Percentiles rank a stretch among this genome's conserved stretches.
Evolutionary conservation across 176 grass and related monocot species (phyloP).

Genomic region (Oryza glumipatula): DNA sequence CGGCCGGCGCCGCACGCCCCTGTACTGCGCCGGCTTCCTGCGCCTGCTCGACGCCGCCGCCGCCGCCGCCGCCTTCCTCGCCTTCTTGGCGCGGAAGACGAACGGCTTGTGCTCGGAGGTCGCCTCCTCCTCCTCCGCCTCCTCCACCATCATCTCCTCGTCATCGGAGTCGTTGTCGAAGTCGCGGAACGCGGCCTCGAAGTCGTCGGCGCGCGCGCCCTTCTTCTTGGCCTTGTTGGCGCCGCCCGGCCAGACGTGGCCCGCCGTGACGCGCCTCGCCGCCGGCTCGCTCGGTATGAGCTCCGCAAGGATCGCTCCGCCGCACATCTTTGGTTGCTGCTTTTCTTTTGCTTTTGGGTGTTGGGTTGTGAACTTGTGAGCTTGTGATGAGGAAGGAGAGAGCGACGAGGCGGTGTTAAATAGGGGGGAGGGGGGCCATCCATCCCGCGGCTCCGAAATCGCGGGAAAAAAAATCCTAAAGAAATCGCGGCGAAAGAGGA

Average conservation of each 20-base stretch:
- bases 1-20: slow-evolving; percentile 71
- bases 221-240: not conserved
- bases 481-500: not conserved
- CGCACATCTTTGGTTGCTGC: slow-evolving; percentile 55
- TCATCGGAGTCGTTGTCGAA: slow-evolving; percentile 57
- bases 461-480: slow-evolving; percentile 4
- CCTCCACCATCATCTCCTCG: slow-evolving; percentile 24
- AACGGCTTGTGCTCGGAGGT: slow-evolving; percentile 44
- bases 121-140: slow-evolving; percentile 33
- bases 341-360: not conserved
- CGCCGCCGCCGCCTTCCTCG: not conserved
- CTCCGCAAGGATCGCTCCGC: slow-evolving; percentile 75
- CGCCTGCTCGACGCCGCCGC: not conserved
- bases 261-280: slow-evolving; percentile 36
- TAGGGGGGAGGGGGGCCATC: not conserved
- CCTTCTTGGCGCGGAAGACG: not conserved
- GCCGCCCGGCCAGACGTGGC: slow-evolving; percentile 36
- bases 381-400: no score
- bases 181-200: slow-evolving; percentile 74
- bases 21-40: slow-evolving; percentile 38
- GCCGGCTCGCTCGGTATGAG: slow-evolving; percentile 51
- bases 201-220: slow-evolving; percentile 46
- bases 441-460: slow-evolving; percentile 29
- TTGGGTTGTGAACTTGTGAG: not conserved
- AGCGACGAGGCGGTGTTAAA: slow-evolving; percentile 10